A percentile compares a stretch with the other conserved stretches of the same genome.
Evolutionary conservation across 345 rosid species (phyloP).

Genomic region (Hibiscus syriacus): DNA sequence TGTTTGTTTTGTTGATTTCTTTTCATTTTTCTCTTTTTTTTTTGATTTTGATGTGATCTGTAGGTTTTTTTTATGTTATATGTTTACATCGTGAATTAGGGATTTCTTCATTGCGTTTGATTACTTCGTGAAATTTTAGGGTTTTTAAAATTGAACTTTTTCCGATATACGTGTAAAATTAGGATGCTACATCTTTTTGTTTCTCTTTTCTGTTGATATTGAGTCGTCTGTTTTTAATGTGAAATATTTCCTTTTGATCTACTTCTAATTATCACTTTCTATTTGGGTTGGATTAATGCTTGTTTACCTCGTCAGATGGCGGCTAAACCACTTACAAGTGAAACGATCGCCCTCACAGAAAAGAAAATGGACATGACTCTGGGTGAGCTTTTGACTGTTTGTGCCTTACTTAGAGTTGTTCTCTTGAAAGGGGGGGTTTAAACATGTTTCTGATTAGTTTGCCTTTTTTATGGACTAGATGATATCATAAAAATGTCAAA

Average conservation of each 20-base stretch:
- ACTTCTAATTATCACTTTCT: neutral
- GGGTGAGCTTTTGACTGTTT: conserved; percentile 29
- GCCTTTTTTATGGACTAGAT: conserved; percentile 31
- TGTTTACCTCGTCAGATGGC: conserved; percentile 39
- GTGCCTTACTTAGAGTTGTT: neutral
- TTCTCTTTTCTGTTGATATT: too few relatives aligned
- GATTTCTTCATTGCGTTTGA: neutral
- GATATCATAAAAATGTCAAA: conserved; percentile 86
- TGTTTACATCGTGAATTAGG: neutral
- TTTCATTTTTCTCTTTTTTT: neutral
- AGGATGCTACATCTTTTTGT: too few relatives aligned
- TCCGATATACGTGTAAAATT: too few relatives aligned
- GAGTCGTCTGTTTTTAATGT: too few relatives aligned
- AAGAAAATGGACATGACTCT: conserved; percentile 90
- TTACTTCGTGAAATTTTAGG: too few relatives aligned
- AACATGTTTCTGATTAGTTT: neutral
- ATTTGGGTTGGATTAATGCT: too few relatives aligned
- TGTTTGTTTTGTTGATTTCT: neutral
- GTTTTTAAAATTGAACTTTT: too few relatives aligned
- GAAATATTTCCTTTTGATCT: neutral
- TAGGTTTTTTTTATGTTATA: neutral
- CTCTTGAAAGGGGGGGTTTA: neutral
- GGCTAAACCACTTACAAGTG: conserved; percentile 51
- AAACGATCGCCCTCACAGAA: conserved; percentile 76
- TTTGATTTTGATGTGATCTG: neutral